Evolutionary conservation across 2,329 filamentous ascomycete genomes (phyloP).

Genomic region (Bertia moriformis): DNA sequence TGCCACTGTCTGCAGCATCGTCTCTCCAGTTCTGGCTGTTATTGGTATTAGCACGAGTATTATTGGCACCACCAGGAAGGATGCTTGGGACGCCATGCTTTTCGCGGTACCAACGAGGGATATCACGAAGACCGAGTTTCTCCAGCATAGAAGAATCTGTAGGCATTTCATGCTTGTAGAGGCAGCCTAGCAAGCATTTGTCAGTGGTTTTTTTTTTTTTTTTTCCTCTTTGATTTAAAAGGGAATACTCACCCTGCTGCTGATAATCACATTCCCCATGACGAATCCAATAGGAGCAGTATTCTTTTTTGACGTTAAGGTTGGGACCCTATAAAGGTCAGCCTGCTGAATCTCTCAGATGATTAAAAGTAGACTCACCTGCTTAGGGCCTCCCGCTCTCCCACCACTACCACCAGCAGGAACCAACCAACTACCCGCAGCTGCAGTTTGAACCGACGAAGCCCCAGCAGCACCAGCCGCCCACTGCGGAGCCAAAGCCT

Average conservation of each 20-base stretch:
- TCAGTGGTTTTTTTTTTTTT: no score
- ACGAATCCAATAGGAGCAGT: conserved; percentile 1
- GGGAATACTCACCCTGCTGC: neutral
- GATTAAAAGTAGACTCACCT: no score
- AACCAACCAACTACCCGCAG: no score
- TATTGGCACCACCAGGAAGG: neutral
- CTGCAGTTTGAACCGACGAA: no score
- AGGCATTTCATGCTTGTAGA: conserved; percentile 1
- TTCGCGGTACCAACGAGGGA: conserved; percentile 1
- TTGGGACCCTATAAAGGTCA: conserved; percentile 13
- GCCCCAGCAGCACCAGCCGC: no score
- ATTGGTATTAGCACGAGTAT: neutral
- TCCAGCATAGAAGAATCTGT: neutral
- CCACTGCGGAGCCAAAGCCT: no score
- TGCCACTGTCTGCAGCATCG: neutral
- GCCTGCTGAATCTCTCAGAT: no score
- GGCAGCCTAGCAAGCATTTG: neutral
- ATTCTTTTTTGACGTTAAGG: neutral
- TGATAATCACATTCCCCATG: neutral
- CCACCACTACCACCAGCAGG: no score
- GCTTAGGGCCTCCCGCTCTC: no score
- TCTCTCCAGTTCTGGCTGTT: neutral
- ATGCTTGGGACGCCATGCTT: neutral
- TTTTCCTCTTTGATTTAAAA: no score
- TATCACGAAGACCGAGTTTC: neutral